Base-by-base conservation (phyloP, 2,329 filamentous ascomycete genomes). In the Hysterium pulicare region DNA sequence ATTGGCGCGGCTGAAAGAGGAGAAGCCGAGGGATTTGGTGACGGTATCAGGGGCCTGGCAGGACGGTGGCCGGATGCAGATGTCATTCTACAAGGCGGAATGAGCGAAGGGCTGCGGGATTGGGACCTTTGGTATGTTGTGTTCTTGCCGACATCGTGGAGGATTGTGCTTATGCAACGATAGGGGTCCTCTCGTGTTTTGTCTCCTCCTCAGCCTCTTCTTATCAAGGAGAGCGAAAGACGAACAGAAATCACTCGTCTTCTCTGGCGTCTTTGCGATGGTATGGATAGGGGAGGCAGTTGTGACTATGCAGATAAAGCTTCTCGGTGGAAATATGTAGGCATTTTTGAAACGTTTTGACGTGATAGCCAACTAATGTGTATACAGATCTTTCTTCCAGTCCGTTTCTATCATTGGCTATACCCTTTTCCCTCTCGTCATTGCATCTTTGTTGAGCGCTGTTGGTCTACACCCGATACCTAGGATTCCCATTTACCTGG, bases 341-440 rank as follows among this genome's bases (percentile, higher is more conserved):
- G 90, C 81, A 19, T 35, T 9, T 19, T 6, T 42, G n/a, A n/a
- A n/a, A n/a, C n/a, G n/a, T n/a, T n/a, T n/a, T n/a, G n/a, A n/a
- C n/a, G n/a, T n/a, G n/a, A n/a, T n/a, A n/a, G n/a, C n/a, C 9
- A 40, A 45, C 59, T 68, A 50, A 70, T 66, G 39, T 16, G 4
- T 23, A 15, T 21, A 38, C 63, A 97, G 91, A 59, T 96, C 93
- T 15, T 98, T 98, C 68, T 93, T 95, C 61, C 93, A 98, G 69
- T 95, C 90, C 44, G 81, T 98, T 54, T 97, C 90, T 68, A 94
- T 98, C 58, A 98, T 98, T 64, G 93, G 93, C 34, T 98, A 98
- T 70, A 98, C 93, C 1, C 81, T 98, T 42, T 98, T 98, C 71
- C 93, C 93, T 2, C 81, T 98, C 40, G 93, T 97, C 56, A 87